These are phyloP conservation scores for Abrus pulchellus DNA, from an alignment of 306 rosid genomes.

Conservation along the genomic window DNA sequence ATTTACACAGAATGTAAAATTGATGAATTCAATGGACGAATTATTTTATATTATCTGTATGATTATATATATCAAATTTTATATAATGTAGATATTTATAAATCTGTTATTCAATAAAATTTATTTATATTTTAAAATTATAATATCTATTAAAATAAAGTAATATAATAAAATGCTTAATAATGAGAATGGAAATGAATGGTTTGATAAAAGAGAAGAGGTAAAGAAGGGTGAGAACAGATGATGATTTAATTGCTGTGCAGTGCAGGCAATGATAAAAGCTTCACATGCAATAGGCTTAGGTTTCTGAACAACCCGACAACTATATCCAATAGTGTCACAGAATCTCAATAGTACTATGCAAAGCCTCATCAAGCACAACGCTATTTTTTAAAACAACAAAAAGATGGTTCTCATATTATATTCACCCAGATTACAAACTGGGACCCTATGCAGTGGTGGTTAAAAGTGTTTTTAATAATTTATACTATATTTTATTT, in stretches of 20 bases:
- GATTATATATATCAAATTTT: too few relatives aligned
- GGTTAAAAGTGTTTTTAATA: not conserved
- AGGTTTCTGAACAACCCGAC: slow-evolving; percentile 57
- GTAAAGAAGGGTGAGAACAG: too few relatives aligned
- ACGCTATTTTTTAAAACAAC: not conserved
- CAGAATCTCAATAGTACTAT: slow-evolving; percentile 45
- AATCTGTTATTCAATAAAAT: too few relatives aligned
- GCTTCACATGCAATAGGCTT: slow-evolving; percentile 55
- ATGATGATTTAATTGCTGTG: slow-evolving; percentile 22
- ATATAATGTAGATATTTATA: too few relatives aligned
- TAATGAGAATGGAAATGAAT: too few relatives aligned
- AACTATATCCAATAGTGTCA: slow-evolving; percentile 56
- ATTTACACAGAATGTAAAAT: too few relatives aligned
- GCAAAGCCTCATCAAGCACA: slow-evolving; percentile 36
- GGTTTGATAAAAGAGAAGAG: not conserved
- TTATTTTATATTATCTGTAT: too few relatives aligned
- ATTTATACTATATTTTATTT: too few relatives aligned
- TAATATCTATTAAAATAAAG: too few relatives aligned
- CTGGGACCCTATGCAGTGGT: not conserved
- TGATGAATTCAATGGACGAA: too few relatives aligned
- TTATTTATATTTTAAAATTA: too few relatives aligned
- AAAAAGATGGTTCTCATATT: not conserved
- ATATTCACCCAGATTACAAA: slow-evolving; percentile 24
- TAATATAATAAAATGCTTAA: too few relatives aligned
- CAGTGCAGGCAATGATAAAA: slow-evolving; percentile 51